phyloP scores from a whole-genome alignment of 2,329 filamentous ascomycete species.

The Diaporthe caulivora region DNA sequence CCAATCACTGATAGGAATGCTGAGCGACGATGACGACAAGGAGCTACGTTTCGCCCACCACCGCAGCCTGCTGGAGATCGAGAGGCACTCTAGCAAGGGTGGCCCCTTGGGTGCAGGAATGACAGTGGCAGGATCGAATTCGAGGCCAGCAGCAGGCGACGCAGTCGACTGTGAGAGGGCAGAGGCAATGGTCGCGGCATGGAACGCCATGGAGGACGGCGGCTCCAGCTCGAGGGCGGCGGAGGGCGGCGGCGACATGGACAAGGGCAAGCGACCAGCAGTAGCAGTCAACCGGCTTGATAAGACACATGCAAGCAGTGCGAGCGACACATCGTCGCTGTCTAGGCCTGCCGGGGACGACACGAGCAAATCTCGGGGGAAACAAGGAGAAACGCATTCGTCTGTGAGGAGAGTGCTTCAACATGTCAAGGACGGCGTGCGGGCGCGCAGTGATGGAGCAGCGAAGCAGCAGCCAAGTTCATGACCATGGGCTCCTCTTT shows the following conservation, averaged over 20 bases:
- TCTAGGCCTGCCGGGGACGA: neutral
- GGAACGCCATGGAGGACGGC: neutral
- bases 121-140: neutral
- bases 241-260: neutral
- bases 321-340: slow-evolving; percentile 11
- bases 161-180: neutral
- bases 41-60: slow-evolving; percentile 24
- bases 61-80: slow-evolving; percentile 22
- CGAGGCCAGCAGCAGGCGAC: neutral
- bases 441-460: neutral
- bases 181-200: neutral
- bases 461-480: slow-evolving; percentile 1
- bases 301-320: neutral
- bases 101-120: neutral
- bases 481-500: neutral
- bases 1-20: slow-evolving; percentile 22
- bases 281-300: neutral
- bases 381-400: neutral
- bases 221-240: neutral
- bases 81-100: slow-evolving; percentile 13
- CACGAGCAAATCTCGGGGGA: neutral
- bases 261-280: slow-evolving; percentile 7
- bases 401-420: slow-evolving; percentile 1
- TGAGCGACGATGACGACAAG: slow-evolving; percentile 20
- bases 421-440: slow-evolving; percentile 18